Percentiles rank a stretch among this genome's conserved stretches.
phyloP scores from a whole-genome alignment of 371 early-diverging fungal genomes.

The Mortierella sp. region DNA sequence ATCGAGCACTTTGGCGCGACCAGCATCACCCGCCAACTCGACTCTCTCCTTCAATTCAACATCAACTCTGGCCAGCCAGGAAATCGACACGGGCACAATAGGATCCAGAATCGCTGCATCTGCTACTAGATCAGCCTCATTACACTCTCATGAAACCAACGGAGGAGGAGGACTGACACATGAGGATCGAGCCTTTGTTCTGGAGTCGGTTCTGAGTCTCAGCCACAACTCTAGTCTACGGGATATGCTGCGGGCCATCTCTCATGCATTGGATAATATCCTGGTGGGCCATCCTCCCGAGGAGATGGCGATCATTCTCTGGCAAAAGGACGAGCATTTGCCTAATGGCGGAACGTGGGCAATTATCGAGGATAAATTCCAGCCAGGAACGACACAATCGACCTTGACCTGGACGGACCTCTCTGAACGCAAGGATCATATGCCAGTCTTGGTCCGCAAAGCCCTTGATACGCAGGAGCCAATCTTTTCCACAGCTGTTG shows the following conservation, averaged over 20 bases:
- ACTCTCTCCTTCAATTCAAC: conserved; percentile 29
- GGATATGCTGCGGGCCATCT: conserved; percentile 42
- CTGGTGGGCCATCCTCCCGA: conserved; percentile 51
- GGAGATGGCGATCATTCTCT: conserved; percentile 55
- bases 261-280: conserved; percentile 43
- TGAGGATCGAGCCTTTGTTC: conserved; percentile 47
- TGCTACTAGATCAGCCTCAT: not conserved
- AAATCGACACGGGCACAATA: conserved; percentile 17
- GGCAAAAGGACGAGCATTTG: conserved; percentile 49
- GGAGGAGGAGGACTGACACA: conserved; percentile 18
- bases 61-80: conserved; percentile 29
- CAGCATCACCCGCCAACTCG: conserved; percentile 39
- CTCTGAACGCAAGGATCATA: conserved; percentile 51
- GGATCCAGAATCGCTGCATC: conserved; percentile 2
- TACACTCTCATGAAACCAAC: not conserved
- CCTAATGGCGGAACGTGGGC: conserved; percentile 49
- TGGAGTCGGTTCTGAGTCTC: conserved; percentile 42
- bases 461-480: conserved; percentile 49
- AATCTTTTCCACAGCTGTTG: conserved; percentile 52
- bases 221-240: conserved; percentile 34
- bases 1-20: conserved; percentile 12
- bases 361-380: conserved; percentile 48
- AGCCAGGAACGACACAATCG: conserved; percentile 41
- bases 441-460: conserved; percentile 51
- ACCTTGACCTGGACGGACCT: conserved; percentile 50